Evolutionary conservation across 2,329 filamentous ascomycete species (phyloP), one percentile per base, ranked within the genome.

Genomic region (Magnaporthiopsis poae): DNA sequence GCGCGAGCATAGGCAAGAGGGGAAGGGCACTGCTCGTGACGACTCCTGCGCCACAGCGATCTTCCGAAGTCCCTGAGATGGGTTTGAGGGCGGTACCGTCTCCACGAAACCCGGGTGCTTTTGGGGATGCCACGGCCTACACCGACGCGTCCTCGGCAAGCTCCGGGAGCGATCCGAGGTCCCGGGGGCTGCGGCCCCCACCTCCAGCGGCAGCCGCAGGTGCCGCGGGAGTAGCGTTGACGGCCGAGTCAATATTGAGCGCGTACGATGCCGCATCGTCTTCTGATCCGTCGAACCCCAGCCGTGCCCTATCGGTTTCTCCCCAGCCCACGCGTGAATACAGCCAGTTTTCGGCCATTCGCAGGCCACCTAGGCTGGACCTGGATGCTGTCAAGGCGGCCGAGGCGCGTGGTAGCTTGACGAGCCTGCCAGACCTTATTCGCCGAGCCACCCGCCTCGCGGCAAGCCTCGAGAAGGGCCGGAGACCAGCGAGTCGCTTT

Each of bases 361-460:
- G 82, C 70, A 79, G 84, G 63, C 93, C 94, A 39, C 90, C 91
- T 3, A 86, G 85, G 52, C 80, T 97, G 4, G 88, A 97, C 73
- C 89, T 97, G 31, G 88, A 93, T 73, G 90, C 90, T 4, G 90
- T 96, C 3, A 85, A 87, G 70, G 87, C 89, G 65, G 90, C 91
- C 21, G 92, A 97, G 76, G 86, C 89, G 1, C 86, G 95, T 73
- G 93, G 92, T 4, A 97, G 93, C 74, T 81, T 96, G 69, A 98
- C 95, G 1, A 97, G 93, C 77, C 80, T 99, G 68, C 90, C 93
- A 0, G 95, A 98, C 75, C 80, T 99, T 68, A 98, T 99, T 71
- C 85, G 87, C 72, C 86, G 95, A 71, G 95, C 95, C 13, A 98
- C 94, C 0, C 87, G 87, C 70, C 80, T 98, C 56, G 94, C 93